Base-by-base conservation (phyloP, 306 rosid species). In the Biancaea sappan region DNA sequence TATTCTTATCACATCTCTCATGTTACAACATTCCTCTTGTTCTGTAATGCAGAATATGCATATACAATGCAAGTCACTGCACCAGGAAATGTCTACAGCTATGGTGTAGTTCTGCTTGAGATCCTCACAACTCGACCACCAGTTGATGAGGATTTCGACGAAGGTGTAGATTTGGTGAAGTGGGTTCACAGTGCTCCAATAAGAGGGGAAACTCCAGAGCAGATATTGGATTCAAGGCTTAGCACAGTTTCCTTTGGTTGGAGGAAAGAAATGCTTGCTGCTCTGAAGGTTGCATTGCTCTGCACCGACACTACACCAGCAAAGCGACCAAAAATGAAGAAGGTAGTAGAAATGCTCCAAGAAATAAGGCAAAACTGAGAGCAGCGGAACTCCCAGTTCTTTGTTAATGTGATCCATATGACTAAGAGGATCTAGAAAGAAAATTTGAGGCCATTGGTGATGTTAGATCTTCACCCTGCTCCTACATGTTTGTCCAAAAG, bases 191-290 rank as follows among this genome's bases (percentile, higher is more conserved):
- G 73, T 75, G 99, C 99, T 84, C 92, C 98, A 0, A 72, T 78
- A 5, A 88, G 98, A 78, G 95, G 96, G 10, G 99, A 95, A 85
- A 92, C 99, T 60, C 98, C 99, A 1, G 99, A 95, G 88, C 98
- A 95, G 93, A 95, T 92, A 80, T 89, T 95, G 14, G 98, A 92
- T 71, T 81, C 96, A 16, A 89, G 73, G 80, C 97, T 92, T 18
- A 95, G 98, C 88, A 95, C 99, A 2, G 93, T 95, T 60, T 92
- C 99, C 26, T 95, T 95, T 51, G 84, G 89, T 35, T 92, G 99
- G 99, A 88, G 99, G 91, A 95, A 90, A 86, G 98, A 95, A 83
- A 95, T 95, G 99, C 99, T 95, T 78, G 93, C 99, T 62, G 92
- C 97, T 43, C 87, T 92, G 15, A 95, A 95, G 83, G 89, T 92